These are phyloP conservation scores for Penicillium steckii DNA, from an alignment of 495 filamentous ascomycete species.

Conservation along the genomic window DNA sequence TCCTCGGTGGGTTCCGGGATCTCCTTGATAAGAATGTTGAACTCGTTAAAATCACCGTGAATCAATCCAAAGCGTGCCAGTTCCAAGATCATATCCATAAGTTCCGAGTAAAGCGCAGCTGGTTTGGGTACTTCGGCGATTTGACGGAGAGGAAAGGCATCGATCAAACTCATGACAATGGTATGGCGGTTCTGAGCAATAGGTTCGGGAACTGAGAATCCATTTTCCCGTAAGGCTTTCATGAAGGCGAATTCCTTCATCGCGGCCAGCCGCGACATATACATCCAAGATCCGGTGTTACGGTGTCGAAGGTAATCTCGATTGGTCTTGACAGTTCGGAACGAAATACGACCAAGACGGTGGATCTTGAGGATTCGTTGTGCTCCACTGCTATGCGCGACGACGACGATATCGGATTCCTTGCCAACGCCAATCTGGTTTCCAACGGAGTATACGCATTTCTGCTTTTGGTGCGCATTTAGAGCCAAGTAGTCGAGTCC, in stretches of 20 bases:
- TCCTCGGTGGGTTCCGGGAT: constrained; percentile 43
- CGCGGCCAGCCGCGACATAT: constrained; percentile 88
- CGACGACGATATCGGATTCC: constrained; percentile 93
- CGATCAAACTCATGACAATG: constrained; percentile 88
- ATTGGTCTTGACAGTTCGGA: constrained; percentile 92
- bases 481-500: constrained; percentile 95
- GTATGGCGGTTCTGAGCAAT: constrained; percentile 87
- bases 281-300: constrained; percentile 86
- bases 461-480: constrained; percentile 77
- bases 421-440: constrained; percentile 96
- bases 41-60: constrained; percentile 99
- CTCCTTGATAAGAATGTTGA: constrained; percentile 93
- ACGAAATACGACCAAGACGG: constrained; percentile 92
- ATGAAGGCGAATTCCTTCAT: constrained; percentile 93
- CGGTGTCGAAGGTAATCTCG: constrained; percentile 91
- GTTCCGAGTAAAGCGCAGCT: constrained; percentile 76
- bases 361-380: constrained; percentile 89
- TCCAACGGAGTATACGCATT: constrained; percentile 83
- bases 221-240: constrained; percentile 75
- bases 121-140: constrained; percentile 77
- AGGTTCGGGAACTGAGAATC: constrained; percentile 85
- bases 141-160: constrained; percentile 86
- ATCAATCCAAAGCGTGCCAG: constrained; percentile 89
- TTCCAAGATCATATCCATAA: constrained; percentile 82
- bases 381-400: constrained; percentile 61